A percentile compares a stretch with the other conserved stretches of the same genome.
Conservation (phyloP, 345 rosid species). For the Euclidium syriacum region DNA sequence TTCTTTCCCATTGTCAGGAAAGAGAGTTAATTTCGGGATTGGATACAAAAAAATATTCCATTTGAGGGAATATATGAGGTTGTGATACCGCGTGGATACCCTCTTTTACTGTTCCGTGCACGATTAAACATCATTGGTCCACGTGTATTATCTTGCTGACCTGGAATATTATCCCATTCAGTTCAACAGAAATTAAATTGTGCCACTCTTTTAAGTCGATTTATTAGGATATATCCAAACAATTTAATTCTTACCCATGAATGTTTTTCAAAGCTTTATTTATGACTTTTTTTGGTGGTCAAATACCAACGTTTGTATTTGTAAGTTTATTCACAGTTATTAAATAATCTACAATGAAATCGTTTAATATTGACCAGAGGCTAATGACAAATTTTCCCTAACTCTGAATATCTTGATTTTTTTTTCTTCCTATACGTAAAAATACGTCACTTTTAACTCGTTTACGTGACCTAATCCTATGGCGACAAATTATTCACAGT, state of each 20-base stretch:
- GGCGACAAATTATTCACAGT: not conserved
- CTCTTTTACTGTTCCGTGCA: conserved; percentile 8
- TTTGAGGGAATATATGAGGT: conserved; percentile 14
- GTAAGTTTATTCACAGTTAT: not conserved
- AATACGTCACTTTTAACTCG: too few species aligned
- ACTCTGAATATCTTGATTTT: too few species aligned
- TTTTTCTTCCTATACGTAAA: not conserved
- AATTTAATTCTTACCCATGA: not conserved
- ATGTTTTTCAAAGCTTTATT: not conserved
- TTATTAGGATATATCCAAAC: not conserved
- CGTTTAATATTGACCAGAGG: not conserved
- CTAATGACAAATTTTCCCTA: not conserved
- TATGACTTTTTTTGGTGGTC: not conserved
- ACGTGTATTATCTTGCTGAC: conserved; percentile 2
- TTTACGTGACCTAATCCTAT: not conserved
- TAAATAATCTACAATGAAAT: not conserved
- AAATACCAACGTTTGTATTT: conserved; percentile 4
- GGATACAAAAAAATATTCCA: conserved; percentile 17
- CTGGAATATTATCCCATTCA: not conserved
- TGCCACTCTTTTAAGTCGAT: not conserved
- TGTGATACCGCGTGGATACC: conserved; percentile 19
- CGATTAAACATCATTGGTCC: conserved; percentile 24
- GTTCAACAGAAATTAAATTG: not conserved
- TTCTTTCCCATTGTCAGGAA: conserved; percentile 12
- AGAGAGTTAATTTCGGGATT: conserved; percentile 8